Base-by-base conservation (phyloP, 2,329 filamentous ascomycete genomes). In the Plectosphaerella sp. region DNA sequence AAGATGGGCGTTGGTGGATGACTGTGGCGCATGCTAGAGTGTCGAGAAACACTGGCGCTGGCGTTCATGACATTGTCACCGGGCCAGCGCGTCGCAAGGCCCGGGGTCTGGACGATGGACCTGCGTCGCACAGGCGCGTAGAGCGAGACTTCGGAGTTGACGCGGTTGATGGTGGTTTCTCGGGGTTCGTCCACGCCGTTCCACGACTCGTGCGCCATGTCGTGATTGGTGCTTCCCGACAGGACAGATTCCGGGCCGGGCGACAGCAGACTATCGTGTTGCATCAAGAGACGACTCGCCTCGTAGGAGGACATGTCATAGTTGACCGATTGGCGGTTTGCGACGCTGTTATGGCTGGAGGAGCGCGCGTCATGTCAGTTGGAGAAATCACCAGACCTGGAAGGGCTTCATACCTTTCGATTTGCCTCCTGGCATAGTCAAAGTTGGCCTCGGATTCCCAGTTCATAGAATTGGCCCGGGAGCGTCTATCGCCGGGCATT, bases 71-170 rank as follows among this genome's bases (percentile, higher is more conserved):
- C 22, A 22, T 45, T 25, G 4, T 58, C 56, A 16, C 45, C 42
- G 9, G 52, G 47, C 22, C 48, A 50, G 52, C 75, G 71, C 8
- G 77, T 80, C 8, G 77, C 77, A 20, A 80, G 67, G 11, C 77
- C 77, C 1, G 77, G 77, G 0, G 70, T 76, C 53, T 74, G 75
- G 12, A 76, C 66, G 36, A 78, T 59, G 3, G 77, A 79, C 10
- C 75, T 71, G 41, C 76, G 69, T 16, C 77, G 71, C 52, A 75
- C 68, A 5, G 76, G 75, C 25, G 73, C 72, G 56, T 74, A 78
- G 11, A 78, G 58, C 4, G 75, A 74, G 3, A 72, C 54, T 25
- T 81, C 78, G 7, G 79, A 80, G 52, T 71, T 71, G n/a, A 69
- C 64, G 12, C 72, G 67, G 12, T 65, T 62, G 9, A 77, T n/a